Evolutionary conservation across 768 basidiomycete species (phyloP), one percentile per base, ranked within the genome.

Genomic region (Boletus tylopilopsis): DNA sequence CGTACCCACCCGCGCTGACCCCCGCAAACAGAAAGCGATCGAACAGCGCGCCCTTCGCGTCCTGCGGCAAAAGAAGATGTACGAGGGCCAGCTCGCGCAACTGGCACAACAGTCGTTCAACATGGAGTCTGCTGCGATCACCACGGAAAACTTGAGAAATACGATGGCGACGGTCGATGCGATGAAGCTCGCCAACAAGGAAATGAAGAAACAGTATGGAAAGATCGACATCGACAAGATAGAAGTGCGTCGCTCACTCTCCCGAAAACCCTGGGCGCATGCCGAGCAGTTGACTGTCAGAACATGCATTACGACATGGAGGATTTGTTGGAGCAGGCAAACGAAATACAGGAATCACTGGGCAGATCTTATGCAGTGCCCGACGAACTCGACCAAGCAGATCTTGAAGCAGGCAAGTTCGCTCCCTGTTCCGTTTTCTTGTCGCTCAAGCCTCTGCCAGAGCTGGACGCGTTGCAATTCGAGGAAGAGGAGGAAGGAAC

Each of bases 141-240:
- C 91, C 9, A 98, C 95, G n/a, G 96, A 98, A 72, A 98, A 98
- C 69, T 70, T 98, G 61, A 84, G 92, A 56, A 98, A 97, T 67
- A 98, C 96, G 61, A 98, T 99, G 95, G 95, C 92, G 12, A 97
- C 96, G 0, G 82, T 98, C 24, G 92, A 96, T 57, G 96, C 94
- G 6, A 97, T 99, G 94, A 82, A 92, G 65, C 63, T 78, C 16
- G 94, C 96, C 16, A 98, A 97, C 73, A 97, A 94, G 73, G 94
- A 97, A 68, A 79, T 99, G 71, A 82, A 82, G 73, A 93, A 88
- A 68, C 94, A 97, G 71, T 99, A 98, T 64, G 94, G 94, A 21
- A 96, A 94, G 75, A 84, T 98, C 55, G 85, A 99, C 63, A 83
- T 99, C 57, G 92, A 95, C 76, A 94, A 96, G 81, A 97, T 99